Base-by-base conservation (phyloP, 352 stramenopile genomes). In the Phytophthora quininea region DNA sequence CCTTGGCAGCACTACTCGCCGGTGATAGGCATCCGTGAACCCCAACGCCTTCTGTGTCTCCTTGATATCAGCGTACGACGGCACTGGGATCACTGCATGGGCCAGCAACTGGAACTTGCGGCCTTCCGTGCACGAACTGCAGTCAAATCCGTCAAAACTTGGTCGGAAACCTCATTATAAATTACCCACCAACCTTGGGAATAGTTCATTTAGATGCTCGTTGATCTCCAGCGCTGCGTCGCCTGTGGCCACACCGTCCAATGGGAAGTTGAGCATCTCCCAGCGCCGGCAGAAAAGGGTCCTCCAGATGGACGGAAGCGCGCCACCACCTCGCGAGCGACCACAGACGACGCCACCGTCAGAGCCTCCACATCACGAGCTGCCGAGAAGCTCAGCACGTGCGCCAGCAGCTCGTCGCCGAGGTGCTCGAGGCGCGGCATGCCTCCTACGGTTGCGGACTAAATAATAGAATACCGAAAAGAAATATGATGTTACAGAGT, bases 21-120 rank as follows among this genome's bases (percentile, higher is more conserved):
- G 65, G 63, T 92, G 78, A 11, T 83, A 75, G 35, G 62, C 69
- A 58, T 77, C 69, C 9, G 74, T 80, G 53, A 78, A 81, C 42
- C 71, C 66, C 4, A 69, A 59, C 10, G 70, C 72, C 9, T 70
- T 77, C 60, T 76, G 71, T 12, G 82, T 93, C 12, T 77, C 62
- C 27, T 60, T 54, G 3, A 91, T 67, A 64, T 93, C 83, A 3
- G 80, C 82, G 58, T 80, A 80, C 11, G 82, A 86, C 30, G 86
- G 86, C 27, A 94, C 82, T 2, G 77, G 81, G 5, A 74, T 80
- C 19, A 90, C 65, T 4, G 84, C 84, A 47, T 93, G 86, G 1
- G 86, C 72, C 59, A 93, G 75, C 55, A 93, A 63, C 64, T 93
- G 86, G 61, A 75, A 92, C 64, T 90, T 84, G 49, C 86, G 82